These are phyloP conservation scores for Monosporascus sp. DNA, from an alignment of 2,329 filamentous ascomycete genomes.

Conservation along the genomic window DNA sequence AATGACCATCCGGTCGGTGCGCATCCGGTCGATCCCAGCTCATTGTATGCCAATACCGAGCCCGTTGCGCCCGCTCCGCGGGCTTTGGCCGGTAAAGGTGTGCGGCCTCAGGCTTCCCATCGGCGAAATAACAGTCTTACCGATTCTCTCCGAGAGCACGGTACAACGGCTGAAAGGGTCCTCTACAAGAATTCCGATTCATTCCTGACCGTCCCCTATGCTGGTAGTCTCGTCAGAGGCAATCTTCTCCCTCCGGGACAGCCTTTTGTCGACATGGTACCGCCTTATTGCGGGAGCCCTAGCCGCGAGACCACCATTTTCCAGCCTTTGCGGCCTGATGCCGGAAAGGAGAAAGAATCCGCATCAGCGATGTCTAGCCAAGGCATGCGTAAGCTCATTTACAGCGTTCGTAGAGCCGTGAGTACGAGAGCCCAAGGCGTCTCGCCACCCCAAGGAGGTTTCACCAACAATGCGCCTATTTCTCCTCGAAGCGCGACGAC, in stretches of 20 bases:
- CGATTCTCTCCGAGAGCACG: constrained; percentile 73
- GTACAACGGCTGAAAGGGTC: constrained; percentile 39
- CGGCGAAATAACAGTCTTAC: constrained; percentile 84
- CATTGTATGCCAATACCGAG: constrained; percentile 40
- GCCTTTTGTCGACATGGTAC: constrained; percentile 67
- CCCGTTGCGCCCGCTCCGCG: constrained; percentile 55
- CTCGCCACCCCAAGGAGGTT: constrained; percentile 41
- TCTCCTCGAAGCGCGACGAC: constrained; percentile 49
- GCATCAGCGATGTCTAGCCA: constrained; percentile 60
- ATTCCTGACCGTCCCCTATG: constrained; percentile 60
- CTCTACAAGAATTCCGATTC: constrained; percentile 52
- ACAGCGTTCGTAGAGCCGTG: constrained; percentile 77
- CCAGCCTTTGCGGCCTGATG: constrained; percentile 31
- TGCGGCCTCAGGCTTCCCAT: constrained; percentile 56
- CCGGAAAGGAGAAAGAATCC: constrained; percentile 37
- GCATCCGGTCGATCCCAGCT: constrained; percentile 52
- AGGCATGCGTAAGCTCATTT: constrained; percentile 80
- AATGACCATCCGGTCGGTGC: constrained; percentile 42
- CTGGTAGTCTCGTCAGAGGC: constrained; percentile 81
- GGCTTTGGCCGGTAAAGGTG: constrained; percentile 52
- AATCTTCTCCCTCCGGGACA: constrained; percentile 78
- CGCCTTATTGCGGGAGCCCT: constrained; percentile 43
- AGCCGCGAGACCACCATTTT: constrained; percentile 52
- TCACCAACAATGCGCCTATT: constrained; percentile 44
- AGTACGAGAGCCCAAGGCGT: constrained; percentile 52